Evolutionary conservation across 768 basidiomycete species (phyloP).

Genomic region (Candolleomyces aberdarensis): DNA sequence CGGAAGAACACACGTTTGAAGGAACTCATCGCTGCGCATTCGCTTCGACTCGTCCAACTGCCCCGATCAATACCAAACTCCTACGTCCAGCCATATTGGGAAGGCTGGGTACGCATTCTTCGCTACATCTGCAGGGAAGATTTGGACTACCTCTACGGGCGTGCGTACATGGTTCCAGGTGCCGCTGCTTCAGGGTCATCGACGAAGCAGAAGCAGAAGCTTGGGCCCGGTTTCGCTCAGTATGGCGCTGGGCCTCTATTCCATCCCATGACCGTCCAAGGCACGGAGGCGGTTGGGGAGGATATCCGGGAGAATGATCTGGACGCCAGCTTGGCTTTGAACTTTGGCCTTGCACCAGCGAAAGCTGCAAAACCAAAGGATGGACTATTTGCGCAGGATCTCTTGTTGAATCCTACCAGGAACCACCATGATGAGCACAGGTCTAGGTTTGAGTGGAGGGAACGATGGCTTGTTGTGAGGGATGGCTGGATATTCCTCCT

Average conservation of each 20-base stretch:
- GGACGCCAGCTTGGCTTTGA: constrained; percentile 1
- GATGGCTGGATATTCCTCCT: constrained; percentile 54
- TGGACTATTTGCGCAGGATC: not conserved
- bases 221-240: constrained; percentile 2
- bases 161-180: not conserved
- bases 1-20: constrained; percentile 3
- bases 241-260: not conserved
- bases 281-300: not conserved
- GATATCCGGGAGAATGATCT: not conserved
- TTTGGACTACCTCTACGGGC: constrained; percentile 3
- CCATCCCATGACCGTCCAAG: not conserved
- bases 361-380: not conserved
- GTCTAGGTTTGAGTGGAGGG: constrained; percentile 56
- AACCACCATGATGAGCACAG: not conserved
- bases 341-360: constrained; percentile 1
- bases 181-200: not conserved
- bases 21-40: constrained; percentile 14
- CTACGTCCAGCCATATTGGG: constrained; percentile 60
- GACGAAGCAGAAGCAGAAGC: not conserved
- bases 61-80: constrained; percentile 3
- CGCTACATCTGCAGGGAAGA: constrained; percentile 32
- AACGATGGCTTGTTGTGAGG: constrained; percentile 59
- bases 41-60: constrained; percentile 19
- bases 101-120: constrained; percentile 50
- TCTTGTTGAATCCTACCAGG: not conserved